Evolutionary conservation across 2,329 filamentous ascomycete species (phyloP).

Genomic region (Colletotrichum viniferum): DNA sequence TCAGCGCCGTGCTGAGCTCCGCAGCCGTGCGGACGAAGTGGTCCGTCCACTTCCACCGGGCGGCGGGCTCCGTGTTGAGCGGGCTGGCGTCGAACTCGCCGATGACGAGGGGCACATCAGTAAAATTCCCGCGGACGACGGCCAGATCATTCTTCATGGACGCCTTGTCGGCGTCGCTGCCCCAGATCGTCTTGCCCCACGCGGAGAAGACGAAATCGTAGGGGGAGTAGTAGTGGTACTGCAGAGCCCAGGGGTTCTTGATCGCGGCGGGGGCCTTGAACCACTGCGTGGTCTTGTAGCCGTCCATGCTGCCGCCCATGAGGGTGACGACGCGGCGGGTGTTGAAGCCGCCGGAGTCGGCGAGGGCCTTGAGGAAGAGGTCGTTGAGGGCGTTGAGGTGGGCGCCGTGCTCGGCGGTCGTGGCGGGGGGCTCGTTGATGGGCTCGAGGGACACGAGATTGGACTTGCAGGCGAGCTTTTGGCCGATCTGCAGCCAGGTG

Average conservation of each 20-base stretch:
- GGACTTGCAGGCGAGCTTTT: slow-evolving; percentile 58
- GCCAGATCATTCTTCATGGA: slow-evolving; percentile 53
- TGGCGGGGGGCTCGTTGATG: slow-evolving; percentile 63
- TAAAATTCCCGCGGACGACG: slow-evolving; percentile 58
- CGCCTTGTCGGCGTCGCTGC: slow-evolving; percentile 57
- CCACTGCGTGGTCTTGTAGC: slow-evolving; percentile 56
- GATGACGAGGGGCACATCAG: slow-evolving; percentile 57
- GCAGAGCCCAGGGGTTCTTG: slow-evolving; percentile 62
- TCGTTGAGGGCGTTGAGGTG: slow-evolving; percentile 59
- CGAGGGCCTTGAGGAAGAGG: slow-evolving; percentile 59
- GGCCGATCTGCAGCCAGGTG: slow-evolving; percentile 63
- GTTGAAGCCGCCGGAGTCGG: slow-evolving; percentile 60
- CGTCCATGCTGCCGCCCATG: slow-evolving; percentile 51
- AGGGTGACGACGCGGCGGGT: slow-evolving; percentile 59
- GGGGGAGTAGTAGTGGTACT: slow-evolving; percentile 66
- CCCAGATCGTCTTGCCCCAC: slow-evolving; percentile 67
- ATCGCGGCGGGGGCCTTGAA: slow-evolving; percentile 54
- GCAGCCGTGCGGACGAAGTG: slow-evolving; percentile 52
- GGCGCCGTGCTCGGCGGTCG: slow-evolving; percentile 52
- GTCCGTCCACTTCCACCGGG: slow-evolving; percentile 63
- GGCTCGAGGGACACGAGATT: slow-evolving; percentile 60
- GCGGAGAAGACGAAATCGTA: slow-evolving; percentile 53
- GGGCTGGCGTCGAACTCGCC: slow-evolving; percentile 62
- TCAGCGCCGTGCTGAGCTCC: slow-evolving; percentile 52
- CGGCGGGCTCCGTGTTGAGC: slow-evolving; percentile 55